Evolutionary conservation across 78 protist genomes (phyloP), one percentile per base, ranked within the genome.

Genomic region (Protostelium mycophagum): DNA sequence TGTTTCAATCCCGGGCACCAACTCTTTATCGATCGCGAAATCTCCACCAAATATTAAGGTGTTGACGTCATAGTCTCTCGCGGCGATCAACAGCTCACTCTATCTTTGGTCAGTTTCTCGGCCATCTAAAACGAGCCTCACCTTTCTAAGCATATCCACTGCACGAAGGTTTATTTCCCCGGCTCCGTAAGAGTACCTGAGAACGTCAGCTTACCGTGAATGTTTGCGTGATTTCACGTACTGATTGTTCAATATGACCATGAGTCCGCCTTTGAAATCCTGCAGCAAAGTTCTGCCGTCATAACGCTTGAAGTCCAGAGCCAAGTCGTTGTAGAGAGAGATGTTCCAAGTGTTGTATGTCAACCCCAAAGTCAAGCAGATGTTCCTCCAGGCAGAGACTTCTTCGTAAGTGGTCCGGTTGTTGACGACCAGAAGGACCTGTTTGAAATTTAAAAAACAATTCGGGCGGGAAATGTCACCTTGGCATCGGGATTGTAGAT

Each of bases 41-140:
- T 28, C 37, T 34, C 83, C 85, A 88, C 94, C 94, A 34, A 38
- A 35, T 28, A 91, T 28, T 29, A 91, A 35, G 0, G 86, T 85
- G 38, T 91, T 86, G 35, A 91, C 84, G 86, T 91, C 90, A 28
- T 88, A 63, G 84, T 83, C 83, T 29, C 89, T 83, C 25, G 94
- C 90, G 28, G 94, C 94, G 34, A 86, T 37, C 34, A 91, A 91
- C n/a, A 91, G 83, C 29, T 91, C 94, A 37, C 35, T 63, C 73
- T 16, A 51, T 16, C 73, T 51, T n/a, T n/a, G n/a, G n/a, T n/a
- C n/a, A n/a, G n/a, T n/a, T n/a, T n/a, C n/a, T n/a, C n/a, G n/a
- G n/a, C n/a, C n/a, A n/a, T n/a, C n/a, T n/a, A n/a, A n/a, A n/a
- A n/a, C n/a, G n/a, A n/a, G n/a, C n/a, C n/a, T n/a, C n/a, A n/a